These are phyloP conservation scores for Venturia carpophila DNA, from an alignment of 2,329 filamentous ascomycete species.

Conservation along the genomic window DNA sequence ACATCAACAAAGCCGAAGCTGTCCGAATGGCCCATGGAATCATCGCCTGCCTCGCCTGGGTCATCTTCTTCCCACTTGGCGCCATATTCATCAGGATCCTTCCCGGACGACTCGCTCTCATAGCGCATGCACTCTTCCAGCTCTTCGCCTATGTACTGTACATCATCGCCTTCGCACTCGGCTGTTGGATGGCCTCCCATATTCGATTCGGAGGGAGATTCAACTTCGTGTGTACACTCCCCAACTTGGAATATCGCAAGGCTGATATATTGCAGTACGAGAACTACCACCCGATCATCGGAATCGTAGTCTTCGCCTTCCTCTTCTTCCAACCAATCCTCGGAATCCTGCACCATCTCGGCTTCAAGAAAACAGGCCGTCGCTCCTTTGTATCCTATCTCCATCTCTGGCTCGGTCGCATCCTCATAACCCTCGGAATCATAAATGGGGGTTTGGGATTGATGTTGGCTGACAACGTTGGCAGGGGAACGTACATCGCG, in stretches of 20 bases:
- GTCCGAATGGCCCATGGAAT: conserved; percentile 33
- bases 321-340: conserved; percentile 49
- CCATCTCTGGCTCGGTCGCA: conserved; percentile 50
- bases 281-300: conserved; percentile 46
- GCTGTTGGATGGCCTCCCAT: conserved; percentile 37
- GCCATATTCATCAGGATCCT: conserved; percentile 37
- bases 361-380: conserved; percentile 40
- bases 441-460: conserved; percentile 51
- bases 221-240: conserved; percentile 1
- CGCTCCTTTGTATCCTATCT: conserved; percentile 41
- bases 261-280: conserved; percentile 25
- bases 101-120: conserved; percentile 35
- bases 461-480: conserved; percentile 34
- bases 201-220: neutral
- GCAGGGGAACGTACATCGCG: conserved; percentile 35
- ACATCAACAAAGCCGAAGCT: neutral
- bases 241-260: conserved; percentile 7
- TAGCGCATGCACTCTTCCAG: conserved; percentile 44
- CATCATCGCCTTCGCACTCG: conserved; percentile 43
- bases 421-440: conserved; percentile 44
- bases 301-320: conserved; percentile 42
- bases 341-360: conserved; percentile 44
- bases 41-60: conserved; percentile 37
- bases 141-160: conserved; percentile 41
- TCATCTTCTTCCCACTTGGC: conserved; percentile 39